phyloP scores from a whole-genome alignment of 495 filamentous ascomycete species.

The Lentithecium fluviatile region DNA sequence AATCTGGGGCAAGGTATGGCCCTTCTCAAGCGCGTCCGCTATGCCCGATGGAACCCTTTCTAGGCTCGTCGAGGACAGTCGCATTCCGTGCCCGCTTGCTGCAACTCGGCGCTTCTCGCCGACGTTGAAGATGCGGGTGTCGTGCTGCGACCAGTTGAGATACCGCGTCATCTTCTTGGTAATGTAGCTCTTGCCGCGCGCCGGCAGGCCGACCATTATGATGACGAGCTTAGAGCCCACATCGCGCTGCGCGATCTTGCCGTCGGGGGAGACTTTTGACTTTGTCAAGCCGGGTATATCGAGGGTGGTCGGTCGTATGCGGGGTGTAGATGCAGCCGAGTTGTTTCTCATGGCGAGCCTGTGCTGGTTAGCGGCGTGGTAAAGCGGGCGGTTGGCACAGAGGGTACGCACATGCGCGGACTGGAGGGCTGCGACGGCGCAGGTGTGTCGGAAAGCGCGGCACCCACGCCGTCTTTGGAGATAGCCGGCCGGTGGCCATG shows the following conservation, averaged over 20 bases:
- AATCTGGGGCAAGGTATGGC: conserved; percentile 17
- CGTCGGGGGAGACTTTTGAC: conserved; percentile 91
- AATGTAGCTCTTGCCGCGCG: conserved; percentile 94
- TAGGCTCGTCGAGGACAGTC: conserved; percentile 20
- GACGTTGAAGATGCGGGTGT: conserved; percentile 94
- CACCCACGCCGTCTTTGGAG: conserved; percentile 53
- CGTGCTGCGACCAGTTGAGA: conserved; percentile 94
- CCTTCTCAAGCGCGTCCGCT: conserved; percentile 6
- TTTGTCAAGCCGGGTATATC: conserved; percentile 70
- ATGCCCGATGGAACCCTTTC: conserved; percentile 8
- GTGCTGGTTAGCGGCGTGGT: conserved; percentile 41
- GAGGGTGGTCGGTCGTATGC: conserved; percentile 47
- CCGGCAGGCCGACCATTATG: conserved; percentile 96
- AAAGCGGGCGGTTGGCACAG: conserved; percentile 3
- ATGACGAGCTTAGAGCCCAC: conserved; percentile 94
- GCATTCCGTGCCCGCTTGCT: conserved; percentile 52
- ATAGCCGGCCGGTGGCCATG: conserved; percentile 24
- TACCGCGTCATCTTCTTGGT: conserved; percentile 97
- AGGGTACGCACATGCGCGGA: conserved; percentile 63
- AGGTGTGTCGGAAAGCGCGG: conserved; percentile 66
- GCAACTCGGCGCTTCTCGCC: conserved; percentile 83
- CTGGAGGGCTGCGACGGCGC: conserved; percentile 66
- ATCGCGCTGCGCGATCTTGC: conserved; percentile 85
- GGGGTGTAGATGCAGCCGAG: conserved; percentile 60
- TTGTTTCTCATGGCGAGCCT: conserved; percentile 31